These are phyloP conservation scores for Mycena sp. DNA, from an alignment of 1,284 basidiomycete species.

Conservation along the genomic window DNA sequence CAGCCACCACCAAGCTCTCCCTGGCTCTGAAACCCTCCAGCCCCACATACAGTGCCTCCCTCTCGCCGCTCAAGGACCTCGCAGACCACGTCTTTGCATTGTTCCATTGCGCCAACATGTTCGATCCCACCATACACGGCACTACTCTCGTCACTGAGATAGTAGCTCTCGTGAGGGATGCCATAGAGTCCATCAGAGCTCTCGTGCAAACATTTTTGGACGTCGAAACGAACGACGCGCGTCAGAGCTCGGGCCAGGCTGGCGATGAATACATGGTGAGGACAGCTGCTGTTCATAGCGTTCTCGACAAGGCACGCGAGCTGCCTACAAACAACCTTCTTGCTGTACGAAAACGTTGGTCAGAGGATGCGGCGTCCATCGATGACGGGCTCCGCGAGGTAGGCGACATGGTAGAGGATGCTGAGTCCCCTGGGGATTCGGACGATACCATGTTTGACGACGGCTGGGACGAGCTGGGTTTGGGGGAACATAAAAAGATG, in stretches of 20 bases:
- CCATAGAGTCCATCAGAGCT: conserved; percentile 56
- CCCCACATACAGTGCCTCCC: conserved; percentile 63
- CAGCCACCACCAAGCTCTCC: conserved; percentile 69
- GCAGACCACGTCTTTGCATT: conserved; percentile 62
- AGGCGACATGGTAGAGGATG: conserved; percentile 59
- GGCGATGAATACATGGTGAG: conserved; percentile 67
- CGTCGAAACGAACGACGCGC: conserved; percentile 33
- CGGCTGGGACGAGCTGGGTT: conserved; percentile 75
- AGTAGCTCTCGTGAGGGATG: conserved; percentile 49
- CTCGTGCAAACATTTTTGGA: conserved; percentile 53
- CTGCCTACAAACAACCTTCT: conserved; percentile 66
- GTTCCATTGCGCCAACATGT: conserved; percentile 64
- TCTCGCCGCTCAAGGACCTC: conserved; percentile 67
- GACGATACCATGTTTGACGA: conserved; percentile 52
- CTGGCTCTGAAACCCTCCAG: conserved; percentile 70
- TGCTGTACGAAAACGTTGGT: conserved; percentile 68
- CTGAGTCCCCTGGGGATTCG: conserved; percentile 40
- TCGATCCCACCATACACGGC: conserved; percentile 59
- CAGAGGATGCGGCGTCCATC: conserved; percentile 63
- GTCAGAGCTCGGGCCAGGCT: conserved; percentile 32
- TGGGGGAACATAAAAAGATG: conserved; percentile 52
- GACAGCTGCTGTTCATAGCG: conserved; percentile 71
- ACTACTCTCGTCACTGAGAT: conserved; percentile 62
- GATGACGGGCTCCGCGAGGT: conserved; percentile 71
- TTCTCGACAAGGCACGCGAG: conserved; percentile 63